A percentile compares a stretch with the other conserved stretches of the same genome.
These are phyloP conservation scores for Tolypocladium nubicola DNA, from an alignment of 2,329 filamentous ascomycete genomes.

Conservation along the genomic window DNA sequence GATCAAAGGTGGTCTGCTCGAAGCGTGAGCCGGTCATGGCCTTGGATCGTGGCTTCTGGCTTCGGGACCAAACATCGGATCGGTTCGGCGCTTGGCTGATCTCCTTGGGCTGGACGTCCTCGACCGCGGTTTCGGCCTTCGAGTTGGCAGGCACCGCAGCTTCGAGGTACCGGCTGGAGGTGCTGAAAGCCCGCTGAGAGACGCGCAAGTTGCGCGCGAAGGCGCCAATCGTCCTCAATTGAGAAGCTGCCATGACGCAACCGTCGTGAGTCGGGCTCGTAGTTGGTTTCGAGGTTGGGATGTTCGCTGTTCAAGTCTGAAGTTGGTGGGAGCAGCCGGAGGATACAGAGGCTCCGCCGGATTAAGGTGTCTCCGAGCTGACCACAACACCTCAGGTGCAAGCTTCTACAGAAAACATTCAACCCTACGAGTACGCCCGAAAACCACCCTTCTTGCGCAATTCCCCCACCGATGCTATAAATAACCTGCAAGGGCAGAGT, in stretches of 20 bases:
- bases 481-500: background rate
- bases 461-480: background rate
- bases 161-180: constrained; percentile 37
- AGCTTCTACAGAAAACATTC: background rate
- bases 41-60: constrained; percentile 67
- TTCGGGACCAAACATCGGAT: constrained; percentile 68
- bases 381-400: background rate
- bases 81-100: constrained; percentile 81
- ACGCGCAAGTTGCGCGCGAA: constrained; percentile 33
- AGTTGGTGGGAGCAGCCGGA: background rate
- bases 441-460: background rate
- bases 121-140: constrained; percentile 28
- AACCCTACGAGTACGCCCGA: background rate
- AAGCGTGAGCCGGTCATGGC: constrained; percentile 94
- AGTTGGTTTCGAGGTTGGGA: background rate
- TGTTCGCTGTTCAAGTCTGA: background rate
- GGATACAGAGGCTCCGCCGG: constrained; percentile 1
- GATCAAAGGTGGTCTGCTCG: constrained; percentile 89
- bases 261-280: background rate
- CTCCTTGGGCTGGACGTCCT: constrained; percentile 32
- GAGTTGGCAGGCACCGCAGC: constrained; percentile 27
- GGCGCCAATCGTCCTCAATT: constrained; percentile 33
- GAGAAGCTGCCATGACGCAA: constrained; percentile 30
- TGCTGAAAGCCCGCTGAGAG: constrained; percentile 35
- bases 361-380: constrained; percentile 4